phyloP scores from a whole-genome alignment of 805 yeast species.

The Wickerhamomyces strasburgensis region DNA sequence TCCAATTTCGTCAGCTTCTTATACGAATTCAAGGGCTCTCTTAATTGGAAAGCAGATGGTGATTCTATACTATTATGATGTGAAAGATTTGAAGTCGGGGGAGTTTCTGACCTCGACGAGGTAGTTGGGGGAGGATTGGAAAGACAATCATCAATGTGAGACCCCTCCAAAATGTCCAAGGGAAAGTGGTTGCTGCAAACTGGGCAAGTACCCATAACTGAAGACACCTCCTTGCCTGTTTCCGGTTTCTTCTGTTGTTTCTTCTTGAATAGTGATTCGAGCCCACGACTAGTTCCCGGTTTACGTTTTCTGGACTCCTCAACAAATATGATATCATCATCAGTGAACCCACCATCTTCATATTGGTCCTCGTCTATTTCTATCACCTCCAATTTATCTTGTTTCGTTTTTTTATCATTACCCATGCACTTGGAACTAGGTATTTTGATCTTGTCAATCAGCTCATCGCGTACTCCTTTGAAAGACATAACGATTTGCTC shows the following conservation, averaged over 20 bases:
- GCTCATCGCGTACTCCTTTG: slow-evolving; percentile 34
- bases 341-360: slow-evolving; percentile 14
- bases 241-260: slow-evolving; percentile 8
- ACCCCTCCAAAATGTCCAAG: slow-evolving; percentile 43
- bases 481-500: slow-evolving; percentile 65
- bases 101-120: slow-evolving; percentile 5
- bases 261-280: slow-evolving; percentile 19
- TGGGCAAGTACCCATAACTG: slow-evolving; percentile 52
- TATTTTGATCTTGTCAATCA: slow-evolving; percentile 30
- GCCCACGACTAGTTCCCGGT: slow-evolving; percentile 7
- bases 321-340: slow-evolving; percentile 25
- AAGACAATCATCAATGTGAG: slow-evolving; percentile 58
- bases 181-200: slow-evolving; percentile 52
- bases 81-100: slow-evolving; percentile 1
- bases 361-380: slow-evolving; percentile 27
- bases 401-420: no score
- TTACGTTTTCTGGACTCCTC: slow-evolving; percentile 24
- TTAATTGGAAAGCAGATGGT: slow-evolving; percentile 31
- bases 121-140: slow-evolving; percentile 26
- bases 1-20: slow-evolving; percentile 59
- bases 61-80: no score
- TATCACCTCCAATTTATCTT: no score
- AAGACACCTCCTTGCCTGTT: background rate
- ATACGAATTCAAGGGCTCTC: slow-evolving; percentile 25
- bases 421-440: no score